Base-by-base conservation (phyloP, 176 grass and related monocot species). In the Carex myosuroides region DNA sequence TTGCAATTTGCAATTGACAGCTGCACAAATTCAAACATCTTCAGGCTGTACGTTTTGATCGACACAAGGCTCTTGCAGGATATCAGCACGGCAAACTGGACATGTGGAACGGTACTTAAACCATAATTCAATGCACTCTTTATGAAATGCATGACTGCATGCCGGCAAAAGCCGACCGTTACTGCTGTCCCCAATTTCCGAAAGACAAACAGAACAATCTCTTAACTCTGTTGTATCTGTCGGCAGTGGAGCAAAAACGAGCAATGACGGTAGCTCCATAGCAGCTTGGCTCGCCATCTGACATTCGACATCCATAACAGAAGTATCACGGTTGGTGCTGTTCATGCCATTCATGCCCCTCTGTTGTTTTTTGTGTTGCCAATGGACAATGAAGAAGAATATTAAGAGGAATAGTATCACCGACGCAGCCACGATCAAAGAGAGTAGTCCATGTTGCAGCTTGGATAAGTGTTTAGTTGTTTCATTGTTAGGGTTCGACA, bases 181-280 rank as follows among this genome's bases (percentile, higher is more conserved):
- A 53, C 87, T 89, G 13, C 89, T 87, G 57, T 82, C 83, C 50
- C n/a, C 55, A 26, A 94, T 79, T 65, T 91, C 79, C 0, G 80
- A 71, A 13, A 94, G 81, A 77, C 92, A 94, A 66, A 94, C 92
- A 16, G 87, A 72, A 84, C 92, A 94, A 78, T 91, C 89, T 64
- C 83, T 57, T 1, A 7, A 11, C 8, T 50, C 64, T 37, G 68
- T 66, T 16, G 3, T 24, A 21, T 33, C 64, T 13, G 46, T n/a
- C 3, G 65, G 63, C 14, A 24, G 39, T 32, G 87, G 84, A 53
- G 91, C 64, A 55, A 85, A 89, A 60, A 91, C 65, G 11, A 85
- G 92, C 65, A 91, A 78, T 14, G 79, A 64, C 9, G 79, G 52
- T 0, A 61, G 6, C 11, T 80, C 50, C 1, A 18, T 18, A 18